A percentile compares a stretch with the other conserved stretches of the same genome.
These are phyloP conservation scores for Elsinoe necatrix DNA, from an alignment of 2,329 filamentous ascomycete species.

Conservation along the genomic window DNA sequence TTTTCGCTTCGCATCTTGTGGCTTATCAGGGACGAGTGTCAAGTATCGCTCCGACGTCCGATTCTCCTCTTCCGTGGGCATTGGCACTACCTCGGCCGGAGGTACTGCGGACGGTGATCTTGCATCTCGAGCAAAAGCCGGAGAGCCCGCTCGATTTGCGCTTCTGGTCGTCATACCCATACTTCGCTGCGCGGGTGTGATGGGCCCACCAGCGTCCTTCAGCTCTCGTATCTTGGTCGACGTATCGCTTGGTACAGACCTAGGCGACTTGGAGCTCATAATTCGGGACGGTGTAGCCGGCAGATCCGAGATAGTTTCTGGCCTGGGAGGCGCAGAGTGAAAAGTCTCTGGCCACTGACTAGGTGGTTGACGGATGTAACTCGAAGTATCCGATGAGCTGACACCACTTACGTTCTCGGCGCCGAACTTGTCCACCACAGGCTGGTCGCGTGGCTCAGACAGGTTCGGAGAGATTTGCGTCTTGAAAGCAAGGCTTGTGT, in stretches of 20 bases:
- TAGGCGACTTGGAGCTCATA: slow-evolving; percentile 12
- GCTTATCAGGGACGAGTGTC: slow-evolving; percentile 26
- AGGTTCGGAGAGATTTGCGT: slow-evolving; percentile 16
- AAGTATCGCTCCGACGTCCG: slow-evolving; percentile 29
- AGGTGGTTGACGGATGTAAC: slow-evolving; percentile 13
- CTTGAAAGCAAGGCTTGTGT: slow-evolving; percentile 7
- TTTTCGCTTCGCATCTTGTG: slow-evolving; percentile 5
- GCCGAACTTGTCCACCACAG: not conserved
- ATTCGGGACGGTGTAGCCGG: not conserved
- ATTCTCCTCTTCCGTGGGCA: slow-evolving; percentile 27
- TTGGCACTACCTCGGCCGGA: slow-evolving; percentile 22
- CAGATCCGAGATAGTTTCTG: not conserved
- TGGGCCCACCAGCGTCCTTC: slow-evolving; percentile 7
- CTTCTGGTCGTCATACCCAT: slow-evolving; percentile 14
- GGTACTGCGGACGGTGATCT: slow-evolving; percentile 30
- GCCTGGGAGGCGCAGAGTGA: slow-evolving; percentile 10
- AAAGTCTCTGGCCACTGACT: slow-evolving; percentile 15
- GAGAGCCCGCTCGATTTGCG: slow-evolving; percentile 9
- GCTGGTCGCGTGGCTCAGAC: not conserved
- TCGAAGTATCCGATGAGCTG: not conserved
- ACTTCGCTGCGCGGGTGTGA: slow-evolving; percentile 12
- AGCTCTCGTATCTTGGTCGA: slow-evolving; percentile 8
- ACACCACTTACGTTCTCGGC: not conserved
- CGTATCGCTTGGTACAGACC: slow-evolving; percentile 5
- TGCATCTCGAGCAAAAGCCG: slow-evolving; percentile 15